A percentile compares a stretch with the other conserved stretches of the same genome.
Evolutionary conservation across 1,284 basidiomycete species (phyloP).

Genomic region (Ganoderma multipileum): DNA sequence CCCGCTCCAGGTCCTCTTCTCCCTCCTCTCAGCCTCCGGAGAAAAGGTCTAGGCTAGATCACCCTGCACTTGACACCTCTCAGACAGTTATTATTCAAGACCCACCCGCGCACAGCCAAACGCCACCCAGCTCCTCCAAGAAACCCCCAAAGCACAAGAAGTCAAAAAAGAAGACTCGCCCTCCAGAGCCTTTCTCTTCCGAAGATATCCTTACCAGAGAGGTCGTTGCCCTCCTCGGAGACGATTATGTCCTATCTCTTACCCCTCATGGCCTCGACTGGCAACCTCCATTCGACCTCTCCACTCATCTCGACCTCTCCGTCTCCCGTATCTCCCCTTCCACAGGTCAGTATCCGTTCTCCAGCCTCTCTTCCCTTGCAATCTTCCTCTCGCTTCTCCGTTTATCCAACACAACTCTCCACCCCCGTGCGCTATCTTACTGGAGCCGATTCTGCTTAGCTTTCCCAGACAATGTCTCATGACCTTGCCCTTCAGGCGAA

Average conservation of each 20-base stretch:
- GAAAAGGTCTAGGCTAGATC: conserved; percentile 50
- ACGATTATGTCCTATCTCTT: conserved; percentile 59
- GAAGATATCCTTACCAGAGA: conserved; percentile 84
- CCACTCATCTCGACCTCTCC: conserved; percentile 71
- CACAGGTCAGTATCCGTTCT: conserved; percentile 56
- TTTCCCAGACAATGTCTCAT: conserved; percentile 3
- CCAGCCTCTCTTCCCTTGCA: neutral
- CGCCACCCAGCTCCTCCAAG: conserved; percentile 23
- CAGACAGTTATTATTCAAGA: conserved; percentile 3
- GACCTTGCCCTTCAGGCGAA: conserved; percentile 56
- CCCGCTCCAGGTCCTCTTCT: conserved; percentile 21
- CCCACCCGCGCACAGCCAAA: conserved; percentile 21
- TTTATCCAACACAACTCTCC: neutral
- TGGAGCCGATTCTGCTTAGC: neutral
- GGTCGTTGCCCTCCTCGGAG: conserved; percentile 71
- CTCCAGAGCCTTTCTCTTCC: conserved; percentile 70
- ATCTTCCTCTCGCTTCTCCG: neutral
- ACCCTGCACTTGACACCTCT: neutral
- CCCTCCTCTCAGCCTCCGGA: conserved; percentile 27
- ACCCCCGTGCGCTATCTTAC: neutral
- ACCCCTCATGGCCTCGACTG: conserved; percentile 59
- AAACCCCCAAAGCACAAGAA: conserved; percentile 30
- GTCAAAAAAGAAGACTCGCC: conserved; percentile 37
- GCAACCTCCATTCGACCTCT: conserved; percentile 64
- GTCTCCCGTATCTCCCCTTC: conserved; percentile 66